A percentile compares a stretch with the other conserved stretches of the same genome.
phyloP scores from a whole-genome alignment of 2,329 filamentous ascomycete species.

The Zalaria obscura region DNA sequence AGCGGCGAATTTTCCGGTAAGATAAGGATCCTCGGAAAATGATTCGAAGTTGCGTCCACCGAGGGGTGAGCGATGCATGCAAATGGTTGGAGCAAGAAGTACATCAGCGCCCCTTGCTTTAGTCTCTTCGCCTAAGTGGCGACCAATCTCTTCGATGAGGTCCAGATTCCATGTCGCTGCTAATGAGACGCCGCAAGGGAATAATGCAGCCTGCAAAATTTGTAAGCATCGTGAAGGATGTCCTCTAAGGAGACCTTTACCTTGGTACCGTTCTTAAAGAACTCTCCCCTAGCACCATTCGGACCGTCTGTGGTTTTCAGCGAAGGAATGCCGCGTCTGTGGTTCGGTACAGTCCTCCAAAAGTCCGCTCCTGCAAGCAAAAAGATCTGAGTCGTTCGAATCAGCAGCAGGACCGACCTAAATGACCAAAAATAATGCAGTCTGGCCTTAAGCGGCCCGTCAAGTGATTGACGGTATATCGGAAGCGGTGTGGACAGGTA shows the following conservation, averaged over 20 bases:
- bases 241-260: conserved; percentile 27
- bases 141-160: conserved; percentile 53
- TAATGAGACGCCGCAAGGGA: conserved; percentile 65
- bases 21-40: conserved; percentile 67
- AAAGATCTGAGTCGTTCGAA: neutral
- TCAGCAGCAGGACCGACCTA: neutral
- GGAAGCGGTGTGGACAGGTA: neutral
- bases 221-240: neutral
- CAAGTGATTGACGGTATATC: neutral
- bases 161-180: conserved; percentile 67
- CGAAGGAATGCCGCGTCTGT: conserved; percentile 42
- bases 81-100: conserved; percentile 63
- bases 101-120: conserved; percentile 62
- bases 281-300: conserved; percentile 53
- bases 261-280: conserved; percentile 48
- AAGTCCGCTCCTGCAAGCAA: conserved; percentile 35
- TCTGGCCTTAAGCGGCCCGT: neutral
- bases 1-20: conserved; percentile 60
- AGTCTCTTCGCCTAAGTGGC: conserved; percentile 55
- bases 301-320: conserved; percentile 54
- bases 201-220: conserved; percentile 41
- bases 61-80: conserved; percentile 70
- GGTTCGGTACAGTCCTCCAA: conserved; percentile 52
- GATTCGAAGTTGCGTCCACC: conserved; percentile 78
- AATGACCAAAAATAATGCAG: neutral